Base-by-base conservation (phyloP, 306 rosid genomes). In the Cajanus cajan region DNA sequence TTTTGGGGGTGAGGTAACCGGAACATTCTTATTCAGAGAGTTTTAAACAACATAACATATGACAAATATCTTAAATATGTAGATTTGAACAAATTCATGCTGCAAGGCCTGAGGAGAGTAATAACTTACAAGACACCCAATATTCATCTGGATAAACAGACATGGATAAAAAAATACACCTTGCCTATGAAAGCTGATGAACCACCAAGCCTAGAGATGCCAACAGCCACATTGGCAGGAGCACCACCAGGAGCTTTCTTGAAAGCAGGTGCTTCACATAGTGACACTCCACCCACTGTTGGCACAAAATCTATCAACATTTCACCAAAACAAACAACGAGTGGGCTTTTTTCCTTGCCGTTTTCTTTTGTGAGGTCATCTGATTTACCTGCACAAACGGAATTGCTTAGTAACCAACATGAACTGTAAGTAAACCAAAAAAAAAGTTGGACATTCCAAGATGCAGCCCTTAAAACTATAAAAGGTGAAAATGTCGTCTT, bases 141-240 rank as follows among this genome's bases (percentile, higher is more conserved):
- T 28, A 28, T 28, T 28, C 31, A 1, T 28, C 31, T 1, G 31
- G 31, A 28, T 28, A 28, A 28, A 28, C 31, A 28, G 2, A 67
- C 59, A 65, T 66, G 39, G 79, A 86, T 44, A 25, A 48, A 63
- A 40, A 55, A 55, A 47, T 71, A 62, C 58, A 95, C 99, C 99
- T 95, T 95, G 86, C 99, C 98, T 69, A 93, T 80, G 74, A 95
- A 95, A 40, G 96, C 96, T 40, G 99, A 87, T 14, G 97, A 90
- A 83, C 98, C 98, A 24, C 99, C 99, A 1, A 93, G 88, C 86
- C 87, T 88, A 19, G 97, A 70, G 80, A 91, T 82, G 43, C 98
- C 99, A 76, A 93, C 98, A 51, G 99, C 97, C 68, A 95, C 99
- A 80, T 95, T 95, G 36, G 99, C 98, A 78, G 99, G 99, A 78